A percentile compares a stretch with the other conserved stretches of the same genome.
These are phyloP conservation scores for Sphagnum tenellum DNA, from an alignment of 225 moss, liverwort and hornwort species.

Conservation along the genomic window DNA sequence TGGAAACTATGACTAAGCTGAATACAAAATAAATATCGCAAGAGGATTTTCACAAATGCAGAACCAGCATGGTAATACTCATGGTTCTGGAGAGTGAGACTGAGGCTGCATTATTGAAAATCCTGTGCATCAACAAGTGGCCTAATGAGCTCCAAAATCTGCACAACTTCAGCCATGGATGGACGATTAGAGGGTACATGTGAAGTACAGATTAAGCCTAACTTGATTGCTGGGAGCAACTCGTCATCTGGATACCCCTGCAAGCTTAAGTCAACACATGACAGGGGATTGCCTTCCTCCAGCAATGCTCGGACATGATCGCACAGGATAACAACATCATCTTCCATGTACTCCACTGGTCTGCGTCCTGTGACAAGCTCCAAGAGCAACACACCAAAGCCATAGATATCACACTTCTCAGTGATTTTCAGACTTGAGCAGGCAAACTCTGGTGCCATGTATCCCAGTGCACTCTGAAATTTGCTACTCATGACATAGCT, in stretches of 20 bases:
- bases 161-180: constrained; percentile 93
- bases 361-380: constrained; percentile 93
- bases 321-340: constrained; percentile 87
- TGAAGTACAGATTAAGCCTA: constrained; percentile 94
- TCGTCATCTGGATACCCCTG: constrained; percentile 63
- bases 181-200: constrained; percentile 95
- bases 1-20: too few relatives aligned
- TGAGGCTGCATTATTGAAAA: constrained; percentile 3
- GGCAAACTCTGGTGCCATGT: constrained; percentile 96
- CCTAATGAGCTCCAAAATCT: constrained; percentile 91
- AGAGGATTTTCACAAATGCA: too few relatives aligned
- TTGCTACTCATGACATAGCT: constrained; percentile 97
- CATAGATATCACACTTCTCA: constrained; percentile 96
- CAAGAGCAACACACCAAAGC: constrained; percentile 81
- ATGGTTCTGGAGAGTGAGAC: too few relatives aligned
- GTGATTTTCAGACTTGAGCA: constrained; percentile 87
- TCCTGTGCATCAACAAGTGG: constrained; percentile 49
- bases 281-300: constrained; percentile 72
- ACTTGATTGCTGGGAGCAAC: constrained; percentile 91
- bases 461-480: constrained; percentile 92
- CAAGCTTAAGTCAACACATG: constrained; percentile 58
- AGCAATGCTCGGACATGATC: constrained; percentile 84
- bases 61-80: too few relatives aligned
- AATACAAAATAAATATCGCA: too few relatives aligned
- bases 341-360: constrained; percentile 98